phyloP scores from a whole-genome alignment of 148 eudicot genomes.

The Spergularia bocconei region DNA sequence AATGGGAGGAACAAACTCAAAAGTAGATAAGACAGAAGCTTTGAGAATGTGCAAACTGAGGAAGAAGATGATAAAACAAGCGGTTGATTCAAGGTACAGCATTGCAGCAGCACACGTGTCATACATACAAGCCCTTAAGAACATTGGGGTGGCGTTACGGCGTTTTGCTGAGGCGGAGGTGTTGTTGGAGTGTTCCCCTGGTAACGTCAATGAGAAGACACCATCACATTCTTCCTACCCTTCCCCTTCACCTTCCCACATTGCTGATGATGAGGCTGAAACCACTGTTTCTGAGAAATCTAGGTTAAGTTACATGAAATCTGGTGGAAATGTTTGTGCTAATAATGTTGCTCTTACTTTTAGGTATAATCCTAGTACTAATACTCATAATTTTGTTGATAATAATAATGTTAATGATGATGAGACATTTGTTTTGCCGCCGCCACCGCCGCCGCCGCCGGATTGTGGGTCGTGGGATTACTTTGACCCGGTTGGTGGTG shows the following conservation, averaged over 20 bases:
- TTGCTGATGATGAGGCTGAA: slow-evolving; percentile 28
- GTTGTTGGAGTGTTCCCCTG: slow-evolving; percentile 45
- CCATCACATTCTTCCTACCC: slow-evolving; percentile 65
- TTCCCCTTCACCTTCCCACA: slow-evolving; percentile 57
- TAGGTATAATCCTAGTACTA: slow-evolving; percentile 35
- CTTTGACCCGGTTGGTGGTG: slow-evolving; percentile 50
- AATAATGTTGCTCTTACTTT: slow-evolving; percentile 46
- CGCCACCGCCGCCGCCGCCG: slow-evolving; percentile 70
- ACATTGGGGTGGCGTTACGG: slow-evolving; percentile 66
- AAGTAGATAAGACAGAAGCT: slow-evolving; percentile 58
- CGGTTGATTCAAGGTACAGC: slow-evolving; percentile 71
- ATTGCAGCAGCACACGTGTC: slow-evolving; percentile 87
- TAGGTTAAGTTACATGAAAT: slow-evolving; percentile 69
- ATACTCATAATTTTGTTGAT: slow-evolving; percentile 38
- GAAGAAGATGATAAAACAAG: slow-evolving; percentile 63
- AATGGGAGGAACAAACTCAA: slow-evolving; percentile 67
- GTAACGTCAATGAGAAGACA: slow-evolving; percentile 42
- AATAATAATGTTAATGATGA: slow-evolving; percentile 33
- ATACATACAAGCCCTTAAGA: slow-evolving; percentile 59
- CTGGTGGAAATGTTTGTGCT: slow-evolving; percentile 39
- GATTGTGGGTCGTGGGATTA: slow-evolving; percentile 68
- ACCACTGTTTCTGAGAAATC: slow-evolving; percentile 42
- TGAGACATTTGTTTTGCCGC: slow-evolving; percentile 45
- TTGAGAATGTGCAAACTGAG: slow-evolving; percentile 70
- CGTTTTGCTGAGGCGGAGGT: slow-evolving; percentile 78